A percentile compares a stretch with the other conserved stretches of the same genome.
Evolutionary conservation across 805 yeast species (phyloP).

Genomic region (Scheffersomyces amazonensis): DNA sequence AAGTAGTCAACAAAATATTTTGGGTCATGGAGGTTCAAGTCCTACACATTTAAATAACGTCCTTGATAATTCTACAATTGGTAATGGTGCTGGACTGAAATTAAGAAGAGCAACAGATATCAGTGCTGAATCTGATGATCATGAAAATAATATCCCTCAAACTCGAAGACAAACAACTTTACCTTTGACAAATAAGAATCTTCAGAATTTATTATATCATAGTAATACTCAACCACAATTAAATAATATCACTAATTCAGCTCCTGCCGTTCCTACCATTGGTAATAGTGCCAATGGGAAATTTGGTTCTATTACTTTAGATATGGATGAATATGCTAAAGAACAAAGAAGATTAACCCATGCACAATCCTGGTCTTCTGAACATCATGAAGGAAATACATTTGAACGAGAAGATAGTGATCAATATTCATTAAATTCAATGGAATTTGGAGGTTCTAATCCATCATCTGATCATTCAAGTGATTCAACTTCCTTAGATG

Average conservation of each 20-base stretch:
- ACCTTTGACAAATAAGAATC: slow-evolving; percentile 39
- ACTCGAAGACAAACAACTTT: slow-evolving; percentile 5
- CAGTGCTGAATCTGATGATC: neutral
- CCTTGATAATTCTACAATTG: neutral
- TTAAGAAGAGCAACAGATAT: slow-evolving; percentile 3
- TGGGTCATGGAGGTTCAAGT: neutral
- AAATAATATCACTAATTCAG: slow-evolving; percentile 4
- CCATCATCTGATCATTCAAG: slow-evolving; percentile 62
- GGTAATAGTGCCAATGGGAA: slow-evolving; percentile 7
- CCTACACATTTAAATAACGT: neutral
- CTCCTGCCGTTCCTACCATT: slow-evolving; percentile 11
- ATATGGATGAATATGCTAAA: slow-evolving; percentile 36
- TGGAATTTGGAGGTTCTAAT: slow-evolving; percentile 53
- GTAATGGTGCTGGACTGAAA: neutral
- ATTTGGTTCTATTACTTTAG: slow-evolving; percentile 24
- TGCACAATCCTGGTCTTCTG: slow-evolving; percentile 9
- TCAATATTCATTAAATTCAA: slow-evolving; percentile 19
- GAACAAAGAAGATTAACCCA: slow-evolving; percentile 23
- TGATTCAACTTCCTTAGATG: slow-evolving; percentile 76
- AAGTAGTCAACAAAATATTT: slow-evolving; percentile 5
- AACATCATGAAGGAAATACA: neutral
- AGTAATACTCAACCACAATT: no score
- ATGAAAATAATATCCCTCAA: neutral
- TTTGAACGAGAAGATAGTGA: slow-evolving; percentile 10
- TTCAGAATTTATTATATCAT: slow-evolving; percentile 21